Evolutionary conservation across 2,329 filamentous ascomycete species (phyloP), one percentile per base, ranked within the genome.

Genomic region (Setomelanomma holmii): DNA sequence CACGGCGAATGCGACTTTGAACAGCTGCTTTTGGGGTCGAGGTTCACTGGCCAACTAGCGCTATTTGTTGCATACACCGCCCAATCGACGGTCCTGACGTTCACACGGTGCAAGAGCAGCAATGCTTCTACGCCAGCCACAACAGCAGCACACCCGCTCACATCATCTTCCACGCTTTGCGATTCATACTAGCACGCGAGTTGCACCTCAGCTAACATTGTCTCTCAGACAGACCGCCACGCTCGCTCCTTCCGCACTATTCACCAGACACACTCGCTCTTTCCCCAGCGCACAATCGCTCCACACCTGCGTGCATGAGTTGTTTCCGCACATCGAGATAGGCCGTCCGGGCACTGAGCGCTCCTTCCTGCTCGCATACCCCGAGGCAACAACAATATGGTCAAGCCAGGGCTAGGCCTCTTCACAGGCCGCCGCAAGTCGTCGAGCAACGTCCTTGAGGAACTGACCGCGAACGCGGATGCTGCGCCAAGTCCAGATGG

Each of bases 361-460:
- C 56, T 50, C 43, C 40, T 43, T 44, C 42, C 55, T 27, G 41
- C 20, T 20, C 38, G 8, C 10, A n/a, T 20, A 19, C 36, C 40
- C n/a, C 36, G 38, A 39, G 34, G 36, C 40, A 39, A 33, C 42
- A 17, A 19, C 49, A 60, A n/a, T 41, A 72, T 71, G 68, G 68
- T 52, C 52, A 73, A 69, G 63, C 63, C 69, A 23, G 63, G 63
- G 7, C 61, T 74, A 14, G 64, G 67, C 16, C 61, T 72, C 50
- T 70, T 74, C 53, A 69, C 59, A 24, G 62, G 56, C 42, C 72
- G 73, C 22, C 67, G 73, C 23, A 76, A 75, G 64, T 76, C 73
- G 20, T 64, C 69, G 46, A 66, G 69, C 46, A 74, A 75, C 51
- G 62, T 58, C 19, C 55, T 76, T 27, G 72, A 75, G 10, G 68